phyloP scores from a whole-genome alignment of 495 filamentous ascomycete species.

The Penicillium dipodomyicola region DNA sequence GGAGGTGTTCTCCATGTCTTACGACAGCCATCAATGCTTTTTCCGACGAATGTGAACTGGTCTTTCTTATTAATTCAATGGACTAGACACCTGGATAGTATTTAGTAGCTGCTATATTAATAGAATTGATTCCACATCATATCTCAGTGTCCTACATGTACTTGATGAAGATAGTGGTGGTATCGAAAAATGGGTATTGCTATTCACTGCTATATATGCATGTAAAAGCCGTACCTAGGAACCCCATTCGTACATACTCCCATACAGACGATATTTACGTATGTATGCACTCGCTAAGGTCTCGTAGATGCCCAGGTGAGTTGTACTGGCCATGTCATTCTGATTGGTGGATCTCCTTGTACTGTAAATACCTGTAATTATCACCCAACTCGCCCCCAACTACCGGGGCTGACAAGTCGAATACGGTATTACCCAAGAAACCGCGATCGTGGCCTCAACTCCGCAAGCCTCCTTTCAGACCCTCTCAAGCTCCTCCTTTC shows the following conservation, averaged over 20 bases:
- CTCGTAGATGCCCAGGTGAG: background rate
- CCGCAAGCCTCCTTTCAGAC: constrained; percentile 26
- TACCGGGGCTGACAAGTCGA: constrained; percentile 5
- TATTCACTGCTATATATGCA: background rate
- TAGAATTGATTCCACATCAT: background rate
- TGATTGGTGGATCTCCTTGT: constrained; percentile 20
- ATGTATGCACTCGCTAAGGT: background rate
- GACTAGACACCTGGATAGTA: constrained; percentile 4
- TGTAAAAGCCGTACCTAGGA: too few relatives aligned
- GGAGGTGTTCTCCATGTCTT: constrained; percentile 26
- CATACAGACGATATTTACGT: too few relatives aligned
- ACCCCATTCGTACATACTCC: too few relatives aligned
- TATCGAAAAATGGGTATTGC: background rate
- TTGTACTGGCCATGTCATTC: background rate
- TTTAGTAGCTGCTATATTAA: background rate
- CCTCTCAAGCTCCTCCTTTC: constrained; percentile 16
- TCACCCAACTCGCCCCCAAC: background rate
- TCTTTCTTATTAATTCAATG: constrained; percentile 7
- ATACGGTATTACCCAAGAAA: constrained; percentile 34
- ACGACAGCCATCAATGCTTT: constrained; percentile 26
- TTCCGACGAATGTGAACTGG: constrained; percentile 16
- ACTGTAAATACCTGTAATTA: constrained; percentile 17
- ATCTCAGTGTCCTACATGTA: background rate
- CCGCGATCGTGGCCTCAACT: constrained; percentile 50
- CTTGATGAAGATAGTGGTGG: background rate